Evolutionary conservation across 2,329 filamentous ascomycete genomes (phyloP), one percentile per base, ranked within the genome.

Genomic region (Penicillium sp.): DNA sequence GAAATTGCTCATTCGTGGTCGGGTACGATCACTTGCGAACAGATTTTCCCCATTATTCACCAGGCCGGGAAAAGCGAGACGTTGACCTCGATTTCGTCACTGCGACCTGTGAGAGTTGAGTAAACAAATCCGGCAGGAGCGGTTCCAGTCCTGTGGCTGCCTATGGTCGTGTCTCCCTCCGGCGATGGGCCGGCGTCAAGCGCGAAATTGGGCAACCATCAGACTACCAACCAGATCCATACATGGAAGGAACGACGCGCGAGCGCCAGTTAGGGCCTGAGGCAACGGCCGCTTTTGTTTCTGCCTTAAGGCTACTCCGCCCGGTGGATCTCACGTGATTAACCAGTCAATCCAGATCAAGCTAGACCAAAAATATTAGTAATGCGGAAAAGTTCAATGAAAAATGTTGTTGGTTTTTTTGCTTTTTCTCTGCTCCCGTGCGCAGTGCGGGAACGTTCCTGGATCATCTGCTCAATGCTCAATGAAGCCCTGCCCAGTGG

Each of bases 381-480:
- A 26, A 30, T n/a, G 29, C 6, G 19, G 19, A 48, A 23, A 9
- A 44, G 19, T 48, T 26, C 21, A 26, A 6, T 48, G 31, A 41
- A 41, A 41, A 41, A 41, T 48, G 21, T 48, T 48, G 1, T 15
- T 48, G 13, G 29, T 48, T 48, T 8, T 58, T 26, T 47, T 59
- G 23, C 7, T 55, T 60, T 53, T 56, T 54, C 21, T 54, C 31
- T 57, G 31, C 50, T 59, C 56, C 56, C 46, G 55, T 35, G 51
- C 60, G 58, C 56, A 31, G 52, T 19, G 55, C 55, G 61, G 60
- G 54, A 67, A 64, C 61, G 66, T 68, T 67, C 66, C 66, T 67
- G 66, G 63, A 64, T 67, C 60, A 55, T 53, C 63, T 67, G 35
- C 35, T 41, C 35, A 41, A 41, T 67, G 35, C 35, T 41, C 35